Evolutionary conservation across 192 early-diverging fungal genomes (phyloP).

Genomic region (Entrophospora sp.): DNA sequence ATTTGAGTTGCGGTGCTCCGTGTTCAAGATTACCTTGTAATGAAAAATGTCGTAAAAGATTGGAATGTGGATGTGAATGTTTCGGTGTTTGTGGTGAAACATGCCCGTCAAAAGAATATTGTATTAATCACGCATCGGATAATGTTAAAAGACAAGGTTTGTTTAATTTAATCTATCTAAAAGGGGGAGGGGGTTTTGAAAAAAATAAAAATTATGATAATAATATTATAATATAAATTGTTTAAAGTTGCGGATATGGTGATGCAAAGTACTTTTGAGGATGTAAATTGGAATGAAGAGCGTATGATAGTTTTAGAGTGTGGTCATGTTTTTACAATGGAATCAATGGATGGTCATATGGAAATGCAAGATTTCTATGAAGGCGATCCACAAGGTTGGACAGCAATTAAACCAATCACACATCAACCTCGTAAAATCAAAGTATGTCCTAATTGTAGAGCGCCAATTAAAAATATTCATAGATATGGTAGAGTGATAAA

Average conservation of each 20-base stretch:
- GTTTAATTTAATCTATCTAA: background rate
- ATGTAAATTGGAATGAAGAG: slow-evolving; percentile 32
- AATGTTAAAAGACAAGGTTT: slow-evolving; percentile 5
- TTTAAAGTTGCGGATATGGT: slow-evolving; percentile 22
- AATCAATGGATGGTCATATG: slow-evolving; percentile 41
- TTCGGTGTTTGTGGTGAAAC: slow-evolving; percentile 39
- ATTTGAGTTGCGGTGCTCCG: slow-evolving; percentile 44
- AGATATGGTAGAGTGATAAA: slow-evolving; percentile 17
- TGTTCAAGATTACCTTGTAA: slow-evolving; percentile 52
- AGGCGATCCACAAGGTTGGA: background rate
- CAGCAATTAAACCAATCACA: background rate
- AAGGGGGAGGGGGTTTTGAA: too few relatives aligned
- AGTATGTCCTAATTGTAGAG: background rate
- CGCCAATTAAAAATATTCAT: background rate
- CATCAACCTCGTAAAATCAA: background rate
- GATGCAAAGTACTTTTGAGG: slow-evolving; percentile 19
- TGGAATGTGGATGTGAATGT: slow-evolving; percentile 46
- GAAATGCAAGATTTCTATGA: slow-evolving; percentile 34
- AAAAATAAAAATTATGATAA: background rate
- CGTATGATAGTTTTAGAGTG: slow-evolving; percentile 41
- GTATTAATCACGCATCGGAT: slow-evolving; percentile 25
- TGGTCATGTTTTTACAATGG: slow-evolving; percentile 43
- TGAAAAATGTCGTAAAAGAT: slow-evolving; percentile 30
- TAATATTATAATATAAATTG: background rate
- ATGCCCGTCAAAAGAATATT: slow-evolving; percentile 26